Conservation (phyloP, 352 stramenopile species). For the Peronospora farinosa region DNA sequence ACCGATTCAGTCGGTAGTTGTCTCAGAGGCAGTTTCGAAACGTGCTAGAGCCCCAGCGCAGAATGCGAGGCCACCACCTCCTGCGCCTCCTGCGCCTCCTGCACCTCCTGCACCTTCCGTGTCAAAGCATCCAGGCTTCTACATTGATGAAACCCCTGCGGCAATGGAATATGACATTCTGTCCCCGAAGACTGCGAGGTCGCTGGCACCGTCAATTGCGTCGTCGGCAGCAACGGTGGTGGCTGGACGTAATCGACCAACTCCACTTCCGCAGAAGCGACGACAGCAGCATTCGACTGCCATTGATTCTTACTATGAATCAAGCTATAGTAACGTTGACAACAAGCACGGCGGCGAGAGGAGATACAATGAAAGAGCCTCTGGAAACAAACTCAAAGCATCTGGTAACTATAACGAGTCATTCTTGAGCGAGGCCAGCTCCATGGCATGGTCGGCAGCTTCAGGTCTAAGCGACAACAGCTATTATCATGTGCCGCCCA, state of each 20-base stretch:
- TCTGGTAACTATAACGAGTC: slow-evolving; percentile 22
- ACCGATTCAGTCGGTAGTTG: slow-evolving; percentile 19
- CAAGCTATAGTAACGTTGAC: slow-evolving; percentile 10
- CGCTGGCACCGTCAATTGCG: slow-evolving; percentile 24
- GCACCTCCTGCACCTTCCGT: slow-evolving; percentile 4
- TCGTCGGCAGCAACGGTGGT: slow-evolving; percentile 25
- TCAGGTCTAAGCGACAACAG: slow-evolving; percentile 27
- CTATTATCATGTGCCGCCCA: slow-evolving; percentile 25
- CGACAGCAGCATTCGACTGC: slow-evolving; percentile 18
- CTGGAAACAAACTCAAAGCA: slow-evolving; percentile 11
- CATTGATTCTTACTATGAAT: slow-evolving; percentile 20
- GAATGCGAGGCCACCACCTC: slow-evolving; percentile 5
- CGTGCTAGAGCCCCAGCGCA: slow-evolving; percentile 10
- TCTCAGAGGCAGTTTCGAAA: slow-evolving; percentile 21
- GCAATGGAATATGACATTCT: slow-evolving; percentile 24
- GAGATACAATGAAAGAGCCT: slow-evolving; percentile 15
- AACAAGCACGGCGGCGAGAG: slow-evolving; percentile 16
- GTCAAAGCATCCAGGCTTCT: slow-evolving; percentile 10
- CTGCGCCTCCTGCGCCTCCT: too few species aligned
- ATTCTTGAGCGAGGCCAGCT: slow-evolving; percentile 29
- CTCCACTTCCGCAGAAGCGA: slow-evolving; percentile 23
- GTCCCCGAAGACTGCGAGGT: slow-evolving; percentile 28
- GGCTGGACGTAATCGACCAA: slow-evolving; percentile 28
- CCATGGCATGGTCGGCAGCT: slow-evolving; percentile 25
- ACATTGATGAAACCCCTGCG: slow-evolving; percentile 12